Percentiles rank a stretch among this genome's conserved stretches.
These are phyloP conservation scores for Polytolypa hystricis DNA, from an alignment of 2,329 filamentous ascomycete genomes.

Conservation along the genomic window DNA sequence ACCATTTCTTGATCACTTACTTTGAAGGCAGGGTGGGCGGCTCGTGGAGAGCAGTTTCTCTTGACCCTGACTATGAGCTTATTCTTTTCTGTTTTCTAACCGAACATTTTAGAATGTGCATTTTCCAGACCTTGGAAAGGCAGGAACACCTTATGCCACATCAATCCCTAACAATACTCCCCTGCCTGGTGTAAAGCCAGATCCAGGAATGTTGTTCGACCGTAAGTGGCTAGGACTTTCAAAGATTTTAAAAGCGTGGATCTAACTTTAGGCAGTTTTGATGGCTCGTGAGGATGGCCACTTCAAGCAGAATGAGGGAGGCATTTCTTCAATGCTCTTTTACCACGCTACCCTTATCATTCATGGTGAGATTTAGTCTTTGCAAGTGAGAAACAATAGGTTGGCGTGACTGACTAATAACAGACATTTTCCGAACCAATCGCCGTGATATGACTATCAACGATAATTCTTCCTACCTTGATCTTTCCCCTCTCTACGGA, in stretches of 20 bases:
- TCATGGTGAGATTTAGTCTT: constrained; percentile 24
- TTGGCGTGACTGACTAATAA: not conserved
- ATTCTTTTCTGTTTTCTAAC: too few relatives aligned
- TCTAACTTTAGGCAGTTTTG: constrained; percentile 7
- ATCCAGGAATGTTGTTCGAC: constrained; percentile 15
- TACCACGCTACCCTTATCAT: constrained; percentile 43
- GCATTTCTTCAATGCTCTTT: constrained; percentile 37
- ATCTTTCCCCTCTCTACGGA: constrained; percentile 36
- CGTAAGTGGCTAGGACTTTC: too few relatives aligned
- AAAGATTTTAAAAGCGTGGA: too few relatives aligned
- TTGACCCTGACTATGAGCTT: not conserved
- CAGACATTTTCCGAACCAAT: constrained; percentile 33
- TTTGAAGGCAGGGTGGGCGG: too few relatives aligned
- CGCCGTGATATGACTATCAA: constrained; percentile 20
- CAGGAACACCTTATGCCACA: constrained; percentile 15
- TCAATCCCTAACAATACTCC: constrained; percentile 10
- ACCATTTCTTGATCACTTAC: not conserved
- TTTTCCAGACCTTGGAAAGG: constrained; percentile 14
- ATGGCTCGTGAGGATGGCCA: constrained; percentile 10
- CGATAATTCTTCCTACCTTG: constrained; percentile 36
- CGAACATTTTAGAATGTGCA: constrained; percentile 10
- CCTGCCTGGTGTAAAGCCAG: constrained; percentile 11
- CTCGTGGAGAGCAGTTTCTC: too few relatives aligned
- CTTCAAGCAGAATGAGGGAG: constrained; percentile 28
- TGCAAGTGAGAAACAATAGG: not conserved